Evolutionary conservation across 2,329 filamentous ascomycete species (phyloP), one percentile per base, ranked within the genome.

Genomic region (Ceratocystis cacaofunesta): DNA sequence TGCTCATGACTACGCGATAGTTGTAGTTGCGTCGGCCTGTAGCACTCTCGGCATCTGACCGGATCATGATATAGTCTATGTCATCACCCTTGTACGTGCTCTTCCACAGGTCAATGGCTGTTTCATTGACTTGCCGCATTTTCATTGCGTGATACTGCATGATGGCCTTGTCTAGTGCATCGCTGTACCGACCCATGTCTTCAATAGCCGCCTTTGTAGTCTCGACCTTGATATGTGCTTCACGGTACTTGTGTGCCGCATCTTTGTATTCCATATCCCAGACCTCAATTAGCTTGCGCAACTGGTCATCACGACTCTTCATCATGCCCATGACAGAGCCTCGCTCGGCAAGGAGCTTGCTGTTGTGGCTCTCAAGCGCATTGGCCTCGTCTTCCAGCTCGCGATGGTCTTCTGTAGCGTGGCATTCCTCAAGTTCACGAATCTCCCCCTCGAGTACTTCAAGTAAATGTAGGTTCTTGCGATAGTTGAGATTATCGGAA

Each of bases 91-190:
- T 90, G 76, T 99, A 99, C 1, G 94, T 96, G 72, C 86, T 88
- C 75, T 90, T 89, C 94, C 94, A 99, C n/a, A 99, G 82, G 74
- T 99, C 94, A 69, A 89, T 90, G 62, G 95, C 87, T 74, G 96
- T 96, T 66, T 85, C 83, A 75, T 99, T 99, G 74, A 99, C 92
- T 74, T 99, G 92, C 70, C 94, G 89, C 94, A 99, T 99, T 79
- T 99, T 99, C 73, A 96, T 78, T 36, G 87, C 83, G 77, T 99
- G 94, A 73, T 92, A 99, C 72, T 89, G 90, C 90, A 99, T 96
- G 72, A 99, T 95, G 60, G 94, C 95, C 72, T 94, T 90, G 78
- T 97, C 92, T 12, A 99, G 82, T 6, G 94, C 94, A 8, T 84
- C 81, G 55, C 85, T 82, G 73, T 95, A 97, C 50, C 89, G 87